Conservation (phyloP, 129 eudicot genomes). For the Flaveria robusta region DNA sequence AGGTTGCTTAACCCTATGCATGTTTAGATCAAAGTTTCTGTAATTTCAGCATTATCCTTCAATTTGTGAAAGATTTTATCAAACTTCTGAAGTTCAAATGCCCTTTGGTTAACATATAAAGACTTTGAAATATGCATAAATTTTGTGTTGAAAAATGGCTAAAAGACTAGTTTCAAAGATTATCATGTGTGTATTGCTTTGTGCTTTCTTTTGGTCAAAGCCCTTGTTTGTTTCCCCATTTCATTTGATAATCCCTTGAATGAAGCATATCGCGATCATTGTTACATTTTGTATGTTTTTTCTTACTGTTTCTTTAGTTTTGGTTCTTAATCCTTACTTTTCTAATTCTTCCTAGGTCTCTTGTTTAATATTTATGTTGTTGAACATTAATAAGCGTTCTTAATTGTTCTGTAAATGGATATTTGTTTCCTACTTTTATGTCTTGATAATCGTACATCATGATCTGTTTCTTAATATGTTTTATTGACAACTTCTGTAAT, state of each 20-base stretch:
- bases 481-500: not conserved
- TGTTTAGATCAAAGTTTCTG: not conserved
- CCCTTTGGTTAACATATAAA: not conserved
- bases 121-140: not conserved
- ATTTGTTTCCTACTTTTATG: not conserved
- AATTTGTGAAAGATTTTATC: not conserved
- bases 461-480: not conserved
- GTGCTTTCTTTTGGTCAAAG: not conserved
- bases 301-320: not conserved
- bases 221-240: conserved; percentile 10
- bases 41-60: not conserved
- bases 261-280: not conserved
- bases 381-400: not conserved
- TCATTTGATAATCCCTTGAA: not conserved
- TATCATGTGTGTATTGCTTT: not conserved
- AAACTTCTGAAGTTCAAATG: not conserved
- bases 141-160: not conserved
- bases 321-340: not conserved
- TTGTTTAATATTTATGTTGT: conserved; percentile 1
- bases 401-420: not conserved
- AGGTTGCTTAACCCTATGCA: conserved; percentile 1
- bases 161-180: not conserved
- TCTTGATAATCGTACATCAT: not conserved
- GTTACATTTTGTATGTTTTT: conserved; percentile 1
- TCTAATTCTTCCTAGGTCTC: conserved; percentile 5